phyloP scores from a whole-genome alignment of 2,329 filamentous ascomycete species.

The Pyrenophora tritici-repentis region DNA sequence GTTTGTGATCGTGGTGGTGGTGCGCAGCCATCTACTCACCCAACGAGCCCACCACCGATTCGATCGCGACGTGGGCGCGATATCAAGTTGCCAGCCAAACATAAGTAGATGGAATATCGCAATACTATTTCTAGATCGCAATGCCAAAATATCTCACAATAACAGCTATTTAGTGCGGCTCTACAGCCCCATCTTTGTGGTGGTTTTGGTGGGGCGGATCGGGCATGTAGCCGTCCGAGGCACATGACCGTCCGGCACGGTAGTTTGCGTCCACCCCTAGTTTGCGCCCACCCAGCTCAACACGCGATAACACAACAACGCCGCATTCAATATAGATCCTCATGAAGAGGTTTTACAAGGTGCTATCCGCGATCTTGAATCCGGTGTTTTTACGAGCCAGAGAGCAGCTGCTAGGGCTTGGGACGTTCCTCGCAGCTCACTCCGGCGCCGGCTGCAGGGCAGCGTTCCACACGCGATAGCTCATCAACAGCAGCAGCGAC shows the following conservation, averaged over 20 bases:
- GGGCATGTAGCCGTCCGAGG: not conserved
- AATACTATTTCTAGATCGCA: not conserved
- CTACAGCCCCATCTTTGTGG: constrained; percentile 1
- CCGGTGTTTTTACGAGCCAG: constrained; percentile 1
- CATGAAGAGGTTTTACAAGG: constrained; percentile 4
- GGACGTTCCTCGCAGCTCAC: constrained; percentile 1
- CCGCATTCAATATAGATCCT: not conserved
- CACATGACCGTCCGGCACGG: too few species aligned
- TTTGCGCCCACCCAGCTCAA: not conserved
- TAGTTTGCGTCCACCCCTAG: too few species aligned
- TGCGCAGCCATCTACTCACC: too few species aligned
- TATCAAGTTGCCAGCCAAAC: constrained; percentile 13
- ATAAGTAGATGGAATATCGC: not conserved
- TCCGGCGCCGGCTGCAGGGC: not conserved
- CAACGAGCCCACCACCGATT: too few species aligned
- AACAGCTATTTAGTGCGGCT: constrained; percentile 1
- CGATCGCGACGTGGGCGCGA: too few species aligned
- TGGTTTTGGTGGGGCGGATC: not conserved
- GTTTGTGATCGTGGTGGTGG: too few species aligned
- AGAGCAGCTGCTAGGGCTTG: constrained; percentile 7
- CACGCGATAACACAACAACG: not conserved
- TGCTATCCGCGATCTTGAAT: constrained; percentile 9
- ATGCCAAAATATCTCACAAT: not conserved
- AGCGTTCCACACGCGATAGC: not conserved
- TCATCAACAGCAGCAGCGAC: constrained; percentile 8